Evolutionary conservation across 768 basidiomycete genomes (phyloP).

Genomic region (Mycena venus): DNA sequence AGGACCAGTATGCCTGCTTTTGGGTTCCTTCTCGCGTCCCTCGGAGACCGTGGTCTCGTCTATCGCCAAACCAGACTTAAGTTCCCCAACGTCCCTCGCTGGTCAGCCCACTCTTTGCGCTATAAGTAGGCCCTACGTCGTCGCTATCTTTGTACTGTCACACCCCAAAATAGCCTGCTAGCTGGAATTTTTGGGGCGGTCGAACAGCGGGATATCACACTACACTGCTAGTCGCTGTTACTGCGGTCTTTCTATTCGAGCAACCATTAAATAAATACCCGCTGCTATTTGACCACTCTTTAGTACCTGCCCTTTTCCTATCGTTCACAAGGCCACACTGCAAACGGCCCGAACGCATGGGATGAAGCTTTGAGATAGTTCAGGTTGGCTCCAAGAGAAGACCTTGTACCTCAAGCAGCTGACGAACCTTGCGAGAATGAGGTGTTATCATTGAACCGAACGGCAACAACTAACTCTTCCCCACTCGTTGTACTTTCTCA

Average conservation of each 20-base stretch:
- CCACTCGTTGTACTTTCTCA: constrained; percentile 61
- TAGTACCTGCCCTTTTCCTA: background rate
- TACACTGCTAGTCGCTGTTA: no score
- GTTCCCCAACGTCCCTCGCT: no score
- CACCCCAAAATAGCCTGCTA: no score
- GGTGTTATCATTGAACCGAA: constrained; percentile 27
- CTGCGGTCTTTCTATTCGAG: no score
- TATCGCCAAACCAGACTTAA: background rate
- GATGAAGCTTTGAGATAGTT: background rate
- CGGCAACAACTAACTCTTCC: constrained; percentile 36
- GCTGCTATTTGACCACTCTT: background rate
- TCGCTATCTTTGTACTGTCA: background rate
- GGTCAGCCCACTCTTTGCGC: background rate
- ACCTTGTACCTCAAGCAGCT: background rate
- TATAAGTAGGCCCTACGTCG: background rate
- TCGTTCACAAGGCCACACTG: background rate
- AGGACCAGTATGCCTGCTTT: no score
- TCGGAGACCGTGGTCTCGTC: background rate
- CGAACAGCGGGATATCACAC: no score
- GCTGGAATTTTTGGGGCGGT: no score
- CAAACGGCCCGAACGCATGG: background rate
- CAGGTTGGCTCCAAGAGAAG: background rate
- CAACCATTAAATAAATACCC: background rate
- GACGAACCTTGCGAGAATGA: background rate
- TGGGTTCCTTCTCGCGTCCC: no score